Conservation (phyloP, 805 yeast species). For the Crinitomyces ghanaensis region DNA sequence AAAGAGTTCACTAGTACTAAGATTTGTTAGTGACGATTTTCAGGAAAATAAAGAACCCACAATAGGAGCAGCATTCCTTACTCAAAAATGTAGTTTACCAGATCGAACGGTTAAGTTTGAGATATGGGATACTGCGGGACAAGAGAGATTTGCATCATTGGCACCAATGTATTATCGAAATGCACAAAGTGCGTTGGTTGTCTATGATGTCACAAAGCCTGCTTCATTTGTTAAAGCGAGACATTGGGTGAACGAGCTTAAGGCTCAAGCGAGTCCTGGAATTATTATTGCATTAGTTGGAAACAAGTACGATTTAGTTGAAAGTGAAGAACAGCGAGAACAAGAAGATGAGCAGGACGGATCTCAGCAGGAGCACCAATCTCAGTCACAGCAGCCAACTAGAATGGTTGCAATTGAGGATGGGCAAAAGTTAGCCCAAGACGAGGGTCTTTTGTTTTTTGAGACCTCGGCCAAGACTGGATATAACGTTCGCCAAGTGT, state of each 20-base stretch:
- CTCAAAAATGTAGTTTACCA: conserved; percentile 85
- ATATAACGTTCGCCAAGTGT: conserved; percentile 80
- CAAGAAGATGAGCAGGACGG: conserved; percentile 6
- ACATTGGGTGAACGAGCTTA: conserved; percentile 95
- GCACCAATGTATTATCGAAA: conserved; percentile 97
- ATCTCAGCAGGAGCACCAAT: conserved; percentile 19
- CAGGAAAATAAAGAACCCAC: conserved; percentile 97
- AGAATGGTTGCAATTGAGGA: conserved; percentile 80
- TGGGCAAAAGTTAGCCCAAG: conserved; percentile 79
- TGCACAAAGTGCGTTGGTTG: conserved; percentile 94
- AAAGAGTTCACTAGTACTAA: conserved; percentile 78
- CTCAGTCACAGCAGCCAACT: conserved; percentile 30
- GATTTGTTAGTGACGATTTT: conserved; percentile 91
- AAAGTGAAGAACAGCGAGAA: conserved; percentile 26
- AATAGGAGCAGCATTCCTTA: conserved; percentile 93
- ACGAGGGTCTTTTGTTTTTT: conserved; percentile 80
- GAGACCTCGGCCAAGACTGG: conserved; percentile 82
- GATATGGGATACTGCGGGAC: conserved; percentile 86
- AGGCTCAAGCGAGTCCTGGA: conserved; percentile 88
- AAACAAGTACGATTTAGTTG: conserved; percentile 74
- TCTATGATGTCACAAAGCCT: conserved; percentile 90
- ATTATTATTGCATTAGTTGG: conserved; percentile 91
- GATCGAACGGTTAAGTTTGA: conserved; percentile 73
- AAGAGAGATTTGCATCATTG: conserved; percentile 88
- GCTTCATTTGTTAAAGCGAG: conserved; percentile 92